Percentiles rank a stretch among this genome's conserved stretches.
These are phyloP conservation scores for Taphrina deformans DNA, from an alignment of 1,139 yeast species.

Conservation along the genomic window DNA sequence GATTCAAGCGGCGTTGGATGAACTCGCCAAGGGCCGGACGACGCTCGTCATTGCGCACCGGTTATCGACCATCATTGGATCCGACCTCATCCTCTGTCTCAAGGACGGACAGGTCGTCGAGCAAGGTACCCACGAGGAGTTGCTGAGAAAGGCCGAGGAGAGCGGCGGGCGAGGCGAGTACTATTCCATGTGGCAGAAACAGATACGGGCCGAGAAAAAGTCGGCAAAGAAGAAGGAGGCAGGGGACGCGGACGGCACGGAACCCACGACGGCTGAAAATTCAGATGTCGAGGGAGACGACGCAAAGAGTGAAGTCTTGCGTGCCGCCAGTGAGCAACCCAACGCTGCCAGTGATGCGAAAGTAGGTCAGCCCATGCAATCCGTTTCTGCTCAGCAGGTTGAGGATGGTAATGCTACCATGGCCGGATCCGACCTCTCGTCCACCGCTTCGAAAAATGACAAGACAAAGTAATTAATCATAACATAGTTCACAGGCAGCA, in stretches of 20 bases:
- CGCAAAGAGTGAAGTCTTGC: not conserved
- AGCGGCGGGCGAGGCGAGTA: conserved; percentile 60
- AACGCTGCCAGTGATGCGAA: conserved; percentile 7
- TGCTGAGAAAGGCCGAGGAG: conserved; percentile 43
- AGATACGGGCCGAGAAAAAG: conserved; percentile 44
- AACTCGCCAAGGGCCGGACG: conserved; percentile 71
- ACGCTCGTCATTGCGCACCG: conserved; percentile 88
- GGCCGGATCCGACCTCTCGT: not conserved
- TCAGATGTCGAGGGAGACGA: conserved; percentile 10
- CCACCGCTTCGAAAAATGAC: not conserved
- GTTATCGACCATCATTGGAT: conserved; percentile 72
- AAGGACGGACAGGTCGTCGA: conserved; percentile 69
- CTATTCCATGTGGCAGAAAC: conserved; percentile 83
- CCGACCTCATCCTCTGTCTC: conserved; percentile 68
- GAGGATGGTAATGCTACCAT: conserved; percentile 21
- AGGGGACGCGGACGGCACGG: not conserved
- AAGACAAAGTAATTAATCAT: not conserved
- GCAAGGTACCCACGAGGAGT: conserved; percentile 65
- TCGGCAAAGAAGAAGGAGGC: conserved; percentile 7
- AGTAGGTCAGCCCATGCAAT: not conserved
- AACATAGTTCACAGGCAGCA: not conserved
- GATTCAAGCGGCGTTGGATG: conserved; percentile 58
- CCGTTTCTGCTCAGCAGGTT: conserved; percentile 15
- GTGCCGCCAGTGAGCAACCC: not conserved
- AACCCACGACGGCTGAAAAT: conserved; percentile 1